Evolutionary conservation across 2,329 filamentous ascomycete species (phyloP), one percentile per base, ranked within the genome.

Genomic region (Fusarium tricinctum): DNA sequence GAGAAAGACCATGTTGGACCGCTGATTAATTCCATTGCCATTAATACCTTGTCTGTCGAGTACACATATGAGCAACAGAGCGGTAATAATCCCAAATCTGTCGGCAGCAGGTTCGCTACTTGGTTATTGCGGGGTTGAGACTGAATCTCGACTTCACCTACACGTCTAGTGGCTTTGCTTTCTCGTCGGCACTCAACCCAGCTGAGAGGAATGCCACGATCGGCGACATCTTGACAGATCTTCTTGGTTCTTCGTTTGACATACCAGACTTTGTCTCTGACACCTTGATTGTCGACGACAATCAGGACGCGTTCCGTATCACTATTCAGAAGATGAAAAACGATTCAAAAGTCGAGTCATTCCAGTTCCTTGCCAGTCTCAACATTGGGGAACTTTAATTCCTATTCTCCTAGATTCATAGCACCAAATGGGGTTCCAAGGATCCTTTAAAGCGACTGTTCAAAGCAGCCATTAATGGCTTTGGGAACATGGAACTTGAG

Each of bases 391-490:
- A 45, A 2, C 17, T 72, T 13, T 23, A 59, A 3, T 19, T 72
- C 8, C 23, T 30, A 1, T 71, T 71, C 22, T 49, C 53, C 0
- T 55, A 72, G 35, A 39, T 71, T 3, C 70, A 71, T 35, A 55
- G 53, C 22, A 45, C 30, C 1, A 23, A 46, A n/a, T 68, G 64
- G 69, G 44, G 10, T 0, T 5, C 63, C 6, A 62, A 17, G 1
- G 39, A 33, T 19, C 68, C 70, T 5, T 66, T 69, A 2, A 73
- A 73, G 40, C 46, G 70, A 5, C 28, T 73, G 5, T 60, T 73
- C 47, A 61, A 73, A 67, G 26, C 53, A 42, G 56, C 33, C 6
- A 55, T 55, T 10, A 20, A 23, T 6, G 56, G 28, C 13, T 55
- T 59, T 2, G 55, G 48, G 6, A 0, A 20, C 3, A 46, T 47